Conservation (phyloP, 2,329 filamentous ascomycete genomes). For the Lasiodiplodia gonubiensis region DNA sequence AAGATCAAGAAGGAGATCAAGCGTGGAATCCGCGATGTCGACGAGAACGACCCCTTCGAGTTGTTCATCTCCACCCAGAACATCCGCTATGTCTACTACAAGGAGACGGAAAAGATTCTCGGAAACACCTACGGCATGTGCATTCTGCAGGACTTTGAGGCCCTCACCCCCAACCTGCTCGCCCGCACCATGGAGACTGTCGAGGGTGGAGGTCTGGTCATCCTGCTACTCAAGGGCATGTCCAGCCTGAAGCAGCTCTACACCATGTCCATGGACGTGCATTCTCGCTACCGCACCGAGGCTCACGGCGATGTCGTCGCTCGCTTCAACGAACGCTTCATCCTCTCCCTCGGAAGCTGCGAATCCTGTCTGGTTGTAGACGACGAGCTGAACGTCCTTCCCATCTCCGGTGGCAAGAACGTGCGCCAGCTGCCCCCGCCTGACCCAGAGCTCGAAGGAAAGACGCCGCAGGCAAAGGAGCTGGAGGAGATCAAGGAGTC, state of each 20-base stretch:
- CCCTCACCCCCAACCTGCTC: slow-evolving; percentile 93
- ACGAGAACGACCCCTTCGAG: slow-evolving; percentile 94
- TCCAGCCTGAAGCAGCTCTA: slow-evolving; percentile 96
- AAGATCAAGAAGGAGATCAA: slow-evolving; percentile 99
- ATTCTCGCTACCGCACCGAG: slow-evolving; percentile 94
- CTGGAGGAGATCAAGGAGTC: slow-evolving; percentile 87
- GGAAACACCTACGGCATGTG: slow-evolving; percentile 99
- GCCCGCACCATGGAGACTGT: slow-evolving; percentile 97
- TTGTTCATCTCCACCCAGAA: slow-evolving; percentile 95
- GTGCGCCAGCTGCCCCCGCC: slow-evolving; percentile 81
- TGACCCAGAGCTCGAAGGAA: slow-evolving; percentile 74
- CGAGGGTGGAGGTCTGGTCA: slow-evolving; percentile 89
- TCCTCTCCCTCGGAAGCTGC: slow-evolving; percentile 93
- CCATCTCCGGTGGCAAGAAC: slow-evolving; percentile 92
- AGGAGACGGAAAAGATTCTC: slow-evolving; percentile 98
- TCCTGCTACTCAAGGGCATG: slow-evolving; percentile 94
- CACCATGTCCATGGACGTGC: slow-evolving; percentile 96
- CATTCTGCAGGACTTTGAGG: slow-evolving; percentile 97
- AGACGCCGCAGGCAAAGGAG: slow-evolving; percentile 72
- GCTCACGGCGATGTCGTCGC: slow-evolving; percentile 94
- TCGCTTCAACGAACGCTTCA: slow-evolving; percentile 96
- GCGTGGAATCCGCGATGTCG: slow-evolving; percentile 87
- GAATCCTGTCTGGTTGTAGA: slow-evolving; percentile 94
- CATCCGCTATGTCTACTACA: slow-evolving; percentile 99
- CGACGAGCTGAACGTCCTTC: slow-evolving; percentile 95